Evolutionary conservation across 164 flowering plant species (phyloP).

Genomic region (Nelumbo lutea): DNA sequence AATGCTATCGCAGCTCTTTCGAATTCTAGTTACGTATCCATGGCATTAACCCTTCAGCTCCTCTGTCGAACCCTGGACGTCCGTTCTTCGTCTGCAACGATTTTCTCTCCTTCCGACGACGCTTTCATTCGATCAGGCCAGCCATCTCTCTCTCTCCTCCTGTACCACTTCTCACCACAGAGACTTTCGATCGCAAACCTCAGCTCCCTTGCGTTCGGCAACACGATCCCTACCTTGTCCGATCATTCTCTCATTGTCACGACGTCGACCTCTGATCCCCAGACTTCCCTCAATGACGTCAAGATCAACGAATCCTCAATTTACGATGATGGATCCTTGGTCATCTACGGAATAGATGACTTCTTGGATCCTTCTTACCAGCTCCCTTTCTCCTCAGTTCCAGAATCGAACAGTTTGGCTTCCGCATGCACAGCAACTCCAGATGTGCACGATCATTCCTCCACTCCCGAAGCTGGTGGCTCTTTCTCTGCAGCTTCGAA

Average conservation of each 20-base stretch:
- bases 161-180: constrained; percentile 45
- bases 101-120: constrained; percentile 56
- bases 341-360: constrained; percentile 32
- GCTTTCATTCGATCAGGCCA: constrained; percentile 52
- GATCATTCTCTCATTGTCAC: constrained; percentile 36
- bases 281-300: constrained; percentile 37
- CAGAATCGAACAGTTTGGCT: constrained; percentile 4
- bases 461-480: not conserved
- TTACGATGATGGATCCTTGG: constrained; percentile 36
- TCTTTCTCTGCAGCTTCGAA: constrained; percentile 18
- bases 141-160: constrained; percentile 49
- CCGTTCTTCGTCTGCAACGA: constrained; percentile 29
- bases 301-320: constrained; percentile 23
- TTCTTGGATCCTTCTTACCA: constrained; percentile 36
- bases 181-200: constrained; percentile 29
- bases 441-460: not conserved
- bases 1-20: constrained; percentile 43
- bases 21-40: constrained; percentile 35
- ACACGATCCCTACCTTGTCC: constrained; percentile 43
- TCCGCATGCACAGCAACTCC: constrained; percentile 3
- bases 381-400: not conserved
- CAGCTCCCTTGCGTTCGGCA: constrained; percentile 33
- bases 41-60: constrained; percentile 51
- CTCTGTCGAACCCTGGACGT: constrained; percentile 22
- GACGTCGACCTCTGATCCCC: constrained; percentile 6